phyloP scores from a whole-genome alignment of 2,329 filamentous ascomycete genomes.

The Ilyonectria robusta region DNA sequence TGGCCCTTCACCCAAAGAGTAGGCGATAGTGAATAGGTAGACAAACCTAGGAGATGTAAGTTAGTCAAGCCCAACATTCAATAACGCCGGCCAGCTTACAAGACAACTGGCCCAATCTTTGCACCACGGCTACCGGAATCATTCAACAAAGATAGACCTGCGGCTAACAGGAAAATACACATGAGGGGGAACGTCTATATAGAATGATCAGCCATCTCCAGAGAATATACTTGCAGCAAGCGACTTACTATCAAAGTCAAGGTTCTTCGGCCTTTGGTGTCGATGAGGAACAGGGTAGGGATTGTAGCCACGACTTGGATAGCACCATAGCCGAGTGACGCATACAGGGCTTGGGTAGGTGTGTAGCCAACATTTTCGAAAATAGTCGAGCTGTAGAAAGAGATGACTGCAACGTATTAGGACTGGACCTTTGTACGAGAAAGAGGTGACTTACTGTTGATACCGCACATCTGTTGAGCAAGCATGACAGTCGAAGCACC shows the following conservation, averaged over 20 bases:
- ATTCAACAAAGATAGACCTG: slow-evolving; percentile 50
- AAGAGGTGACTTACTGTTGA: slow-evolving; percentile 38
- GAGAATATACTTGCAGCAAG: accelerated
- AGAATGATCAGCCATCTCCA: background rate
- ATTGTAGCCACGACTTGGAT: slow-evolving; percentile 52
- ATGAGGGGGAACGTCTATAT: slow-evolving; percentile 53
- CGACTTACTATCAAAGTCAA: slow-evolving; percentile 41
- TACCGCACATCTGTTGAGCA: slow-evolving; percentile 68
- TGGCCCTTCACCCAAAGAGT: slow-evolving; percentile 54
- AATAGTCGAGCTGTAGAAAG: slow-evolving; percentile 49
- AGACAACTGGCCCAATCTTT: slow-evolving; percentile 47
- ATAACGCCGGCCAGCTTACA: slow-evolving; percentile 32
- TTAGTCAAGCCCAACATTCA: background rate
- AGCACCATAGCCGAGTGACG: slow-evolving; percentile 51
- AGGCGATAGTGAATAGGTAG: slow-evolving; percentile 55
- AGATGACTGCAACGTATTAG: slow-evolving; percentile 43
- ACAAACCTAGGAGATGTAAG: slow-evolving; percentile 46
- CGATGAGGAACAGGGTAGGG: slow-evolving; percentile 46
- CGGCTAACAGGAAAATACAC: slow-evolving; percentile 52
- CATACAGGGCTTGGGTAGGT: slow-evolving; percentile 48
- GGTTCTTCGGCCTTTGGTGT: slow-evolving; percentile 44
- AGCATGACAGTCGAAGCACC: slow-evolving; percentile 86
- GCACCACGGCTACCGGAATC: slow-evolving; percentile 38
- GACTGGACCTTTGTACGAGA: accelerated
- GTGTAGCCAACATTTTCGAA: slow-evolving; percentile 45